Evolutionary conservation across 495 filamentous ascomycete genomes (phyloP), one percentile per base, ranked within the genome.

Genomic region (Halenospora varia): DNA sequence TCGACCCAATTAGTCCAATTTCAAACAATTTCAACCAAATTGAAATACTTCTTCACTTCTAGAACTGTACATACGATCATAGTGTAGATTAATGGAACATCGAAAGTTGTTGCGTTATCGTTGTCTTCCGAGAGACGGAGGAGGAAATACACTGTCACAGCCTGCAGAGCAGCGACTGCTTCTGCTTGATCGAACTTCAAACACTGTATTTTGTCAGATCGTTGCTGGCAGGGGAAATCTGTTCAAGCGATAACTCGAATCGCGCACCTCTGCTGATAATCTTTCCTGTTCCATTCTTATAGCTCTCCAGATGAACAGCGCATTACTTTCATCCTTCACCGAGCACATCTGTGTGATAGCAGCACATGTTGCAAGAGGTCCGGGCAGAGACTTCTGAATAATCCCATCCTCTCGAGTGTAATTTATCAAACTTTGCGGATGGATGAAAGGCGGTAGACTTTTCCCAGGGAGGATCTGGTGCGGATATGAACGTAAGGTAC

Each of bases 381-480:
- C 25, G 20, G 40, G 53, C 18, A 44, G 22, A 24, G 40, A 46
- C 15, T 18, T n/a, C 8, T 46, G 10, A n/a, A n/a, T n/a, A n/a
- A n/a, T n/a, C n/a, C n/a, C n/a, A 2, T n/a, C 17, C 0, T 23
- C 17, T 18, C 3, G n/a, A 4, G 17, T 22, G 18, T 19, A 3
- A 2, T 17, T 19, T 13, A 20, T 1, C 4, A 35, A 25, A 20
- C 29, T 40, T 9, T 10, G 2, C 17, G 48, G 48, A 25, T 59
- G 56, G 15, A 59, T 59, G 24, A 59, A 59, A n/a, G n/a, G n/a
- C 15, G 56, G 49, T n/a, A 50, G 56, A 39, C 47, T 17, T 2
- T 39, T 48, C 8, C 25, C 25, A 0, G 48, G 24, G 8, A 59
- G 17, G 4, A 59, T 46, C 48, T 46, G 47, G 10, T 24, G 10